phyloP scores from a whole-genome alignment of 352 stramenopile species.

The Phytopythium delawarense region DNA sequence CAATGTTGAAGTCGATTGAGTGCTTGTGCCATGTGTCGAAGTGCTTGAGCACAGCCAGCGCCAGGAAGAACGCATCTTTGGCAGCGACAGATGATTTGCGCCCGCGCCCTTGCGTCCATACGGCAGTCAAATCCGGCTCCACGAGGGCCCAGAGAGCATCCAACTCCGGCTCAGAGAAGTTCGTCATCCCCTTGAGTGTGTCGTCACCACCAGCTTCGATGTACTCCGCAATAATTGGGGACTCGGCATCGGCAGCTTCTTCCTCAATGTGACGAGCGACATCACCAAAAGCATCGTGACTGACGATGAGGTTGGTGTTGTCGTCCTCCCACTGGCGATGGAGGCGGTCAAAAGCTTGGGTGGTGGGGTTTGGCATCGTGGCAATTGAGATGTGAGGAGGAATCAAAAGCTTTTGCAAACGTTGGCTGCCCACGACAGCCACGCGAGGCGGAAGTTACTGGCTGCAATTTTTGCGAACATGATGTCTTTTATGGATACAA shows the following conservation, averaged over 20 bases:
- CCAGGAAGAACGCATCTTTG: not conserved
- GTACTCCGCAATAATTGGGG: conserved; percentile 8
- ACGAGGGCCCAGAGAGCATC: not conserved
- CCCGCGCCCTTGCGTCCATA: not conserved
- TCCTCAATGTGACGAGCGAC: conserved; percentile 11
- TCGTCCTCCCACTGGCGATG: conserved; percentile 7
- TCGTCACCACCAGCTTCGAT: conserved; percentile 7
- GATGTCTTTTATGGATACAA: not conserved
- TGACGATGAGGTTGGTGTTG: conserved; percentile 7
- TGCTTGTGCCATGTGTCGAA: not conserved
- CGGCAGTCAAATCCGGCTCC: not conserved
- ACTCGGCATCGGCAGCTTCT: not conserved
- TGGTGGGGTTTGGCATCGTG: conserved; percentile 1
- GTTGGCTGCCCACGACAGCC: too few relatives aligned
- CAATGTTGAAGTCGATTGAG: not conserved
- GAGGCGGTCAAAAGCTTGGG: conserved; percentile 7
- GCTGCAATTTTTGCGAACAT: not conserved
- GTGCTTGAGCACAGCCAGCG: not conserved
- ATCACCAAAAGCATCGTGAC: conserved; percentile 9
- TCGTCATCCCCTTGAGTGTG: conserved; percentile 10
- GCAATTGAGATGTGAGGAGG: not conserved
- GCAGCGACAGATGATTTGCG: not conserved
- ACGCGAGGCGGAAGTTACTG: too few relatives aligned
- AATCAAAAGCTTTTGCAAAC: not conserved
- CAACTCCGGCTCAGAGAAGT: conserved; percentile 3